Conservation (phyloP, 2,329 filamentous ascomycete genomes). For the Podosphaera fusca region DNA sequence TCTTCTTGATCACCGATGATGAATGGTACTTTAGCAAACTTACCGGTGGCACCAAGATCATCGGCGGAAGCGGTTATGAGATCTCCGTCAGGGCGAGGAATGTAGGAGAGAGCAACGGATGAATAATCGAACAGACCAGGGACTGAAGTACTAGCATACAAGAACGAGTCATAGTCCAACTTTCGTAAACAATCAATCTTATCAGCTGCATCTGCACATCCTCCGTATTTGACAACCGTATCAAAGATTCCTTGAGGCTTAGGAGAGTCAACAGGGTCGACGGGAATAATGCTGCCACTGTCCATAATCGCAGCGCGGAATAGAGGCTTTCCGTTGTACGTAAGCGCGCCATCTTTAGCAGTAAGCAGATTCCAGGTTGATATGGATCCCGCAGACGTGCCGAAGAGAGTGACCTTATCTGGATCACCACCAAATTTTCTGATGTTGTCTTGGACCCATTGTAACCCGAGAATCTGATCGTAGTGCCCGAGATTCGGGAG, state of each 20-base stretch:
- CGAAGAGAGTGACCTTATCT: constrained; percentile 22
- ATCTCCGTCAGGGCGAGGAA: constrained; percentile 49
- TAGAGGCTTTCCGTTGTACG: constrained; percentile 49
- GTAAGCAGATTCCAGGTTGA: constrained; percentile 58
- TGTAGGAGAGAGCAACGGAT: constrained; percentile 47
- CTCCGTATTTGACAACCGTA: constrained; percentile 31
- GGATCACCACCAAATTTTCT: constrained; percentile 45
- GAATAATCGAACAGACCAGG: constrained; percentile 43
- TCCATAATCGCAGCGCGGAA: constrained; percentile 65
- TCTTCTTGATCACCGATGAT: constrained; percentile 60
- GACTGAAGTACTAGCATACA: constrained; percentile 45
- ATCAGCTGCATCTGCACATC: constrained; percentile 33
- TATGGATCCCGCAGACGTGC: constrained; percentile 36
- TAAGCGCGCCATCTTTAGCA: constrained; percentile 47
- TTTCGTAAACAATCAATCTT: constrained; percentile 42
- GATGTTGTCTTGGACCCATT: constrained; percentile 64
- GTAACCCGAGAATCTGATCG: constrained; percentile 47
- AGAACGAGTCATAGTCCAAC: constrained; percentile 33
- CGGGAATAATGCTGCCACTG: constrained; percentile 39
- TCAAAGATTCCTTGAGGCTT: constrained; percentile 46
- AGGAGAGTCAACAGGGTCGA: constrained; percentile 36
- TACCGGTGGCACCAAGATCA: constrained; percentile 25
- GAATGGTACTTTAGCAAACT: constrained; percentile 35
- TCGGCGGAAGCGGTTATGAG: constrained; percentile 42
- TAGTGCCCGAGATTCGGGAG: constrained; percentile 47